A percentile compares a stretch with the other conserved stretches of the same genome.
These are phyloP conservation scores for Psophocarpus tetragonolobus DNA, from an alignment of 306 rosid genomes.

Conservation along the genomic window DNA sequence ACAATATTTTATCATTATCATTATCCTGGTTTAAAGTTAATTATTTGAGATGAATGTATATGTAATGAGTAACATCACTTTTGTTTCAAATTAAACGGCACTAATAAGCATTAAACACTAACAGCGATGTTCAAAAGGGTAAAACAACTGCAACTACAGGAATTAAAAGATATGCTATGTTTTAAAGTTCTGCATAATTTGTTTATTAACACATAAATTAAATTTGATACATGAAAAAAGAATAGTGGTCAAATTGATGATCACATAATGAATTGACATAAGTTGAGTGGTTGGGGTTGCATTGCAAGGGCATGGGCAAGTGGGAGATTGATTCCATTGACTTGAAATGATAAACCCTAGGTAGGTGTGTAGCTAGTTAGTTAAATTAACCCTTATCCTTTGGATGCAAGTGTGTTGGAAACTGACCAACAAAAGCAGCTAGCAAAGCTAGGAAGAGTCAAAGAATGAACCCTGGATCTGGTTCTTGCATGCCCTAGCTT, in stretches of 20 bases:
- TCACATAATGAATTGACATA: neutral
- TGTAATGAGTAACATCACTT: no score
- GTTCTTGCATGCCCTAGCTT: neutral
- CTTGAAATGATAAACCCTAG: conserved; percentile 36
- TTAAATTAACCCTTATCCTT: neutral
- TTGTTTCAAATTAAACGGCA: no score
- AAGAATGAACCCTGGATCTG: neutral
- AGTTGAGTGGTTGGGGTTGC: conserved; percentile 33
- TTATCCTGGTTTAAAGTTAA: no score
- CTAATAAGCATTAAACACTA: no score
- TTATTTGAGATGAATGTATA: no score
- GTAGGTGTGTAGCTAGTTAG: no score
- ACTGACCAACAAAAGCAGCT: conserved; percentile 28
- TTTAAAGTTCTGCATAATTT: no score
- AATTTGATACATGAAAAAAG: neutral
- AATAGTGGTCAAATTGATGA: neutral
- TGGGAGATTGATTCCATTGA: conserved; percentile 15
- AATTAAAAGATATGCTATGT: no score
- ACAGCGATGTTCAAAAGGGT: no score
- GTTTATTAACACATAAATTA: no score
- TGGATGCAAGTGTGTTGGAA: conserved; percentile 38
- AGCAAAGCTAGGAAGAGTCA: neutral
- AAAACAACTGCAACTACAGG: no score
- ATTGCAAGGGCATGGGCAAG: neutral
- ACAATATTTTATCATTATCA: no score